Percentiles rank a stretch among this genome's conserved stretches.
These are phyloP conservation scores for Metarhizium album DNA, from an alignment of 2,329 filamentous ascomycete genomes.

Conservation along the genomic window DNA sequence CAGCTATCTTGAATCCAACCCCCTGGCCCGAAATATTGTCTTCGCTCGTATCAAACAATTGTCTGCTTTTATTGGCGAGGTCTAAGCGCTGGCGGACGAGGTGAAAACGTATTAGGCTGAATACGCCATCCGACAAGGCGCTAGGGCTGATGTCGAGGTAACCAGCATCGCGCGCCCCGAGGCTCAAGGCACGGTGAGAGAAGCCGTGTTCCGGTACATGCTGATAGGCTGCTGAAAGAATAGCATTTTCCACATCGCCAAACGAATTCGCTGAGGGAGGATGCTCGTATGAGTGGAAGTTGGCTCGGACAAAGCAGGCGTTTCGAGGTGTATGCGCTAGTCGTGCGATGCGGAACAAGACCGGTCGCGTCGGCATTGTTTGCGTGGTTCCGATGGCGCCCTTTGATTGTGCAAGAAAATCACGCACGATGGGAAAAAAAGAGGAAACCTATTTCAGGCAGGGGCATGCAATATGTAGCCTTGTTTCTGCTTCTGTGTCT, in stretches of 20 bases:
- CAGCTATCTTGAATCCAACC: slow-evolving; percentile 55
- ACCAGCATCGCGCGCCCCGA: slow-evolving; percentile 73
- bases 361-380: background rate
- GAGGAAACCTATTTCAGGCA: no score
- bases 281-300: slow-evolving; percentile 69
- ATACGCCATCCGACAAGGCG: slow-evolving; percentile 67
- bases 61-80: slow-evolving; percentile 33
- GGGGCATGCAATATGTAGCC: no score
- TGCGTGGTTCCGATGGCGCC: background rate
- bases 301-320: slow-evolving; percentile 4
- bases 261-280: slow-evolving; percentile 47
- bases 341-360: background rate
- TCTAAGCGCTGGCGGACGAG: slow-evolving; percentile 55
- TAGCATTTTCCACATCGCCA: slow-evolving; percentile 57
- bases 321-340: background rate
- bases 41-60: slow-evolving; percentile 25
- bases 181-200: slow-evolving; percentile 57
- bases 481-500: no score
- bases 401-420: background rate
- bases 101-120: slow-evolving; percentile 73
- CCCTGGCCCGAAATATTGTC: slow-evolving; percentile 20
- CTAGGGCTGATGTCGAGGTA: slow-evolving; percentile 81
- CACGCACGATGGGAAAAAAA: no score
- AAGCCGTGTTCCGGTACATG: slow-evolving; percentile 81
- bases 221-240: slow-evolving; percentile 69